Base-by-base conservation (phyloP, 257 asterid genomes). In the Forsythia viridissima region DNA sequence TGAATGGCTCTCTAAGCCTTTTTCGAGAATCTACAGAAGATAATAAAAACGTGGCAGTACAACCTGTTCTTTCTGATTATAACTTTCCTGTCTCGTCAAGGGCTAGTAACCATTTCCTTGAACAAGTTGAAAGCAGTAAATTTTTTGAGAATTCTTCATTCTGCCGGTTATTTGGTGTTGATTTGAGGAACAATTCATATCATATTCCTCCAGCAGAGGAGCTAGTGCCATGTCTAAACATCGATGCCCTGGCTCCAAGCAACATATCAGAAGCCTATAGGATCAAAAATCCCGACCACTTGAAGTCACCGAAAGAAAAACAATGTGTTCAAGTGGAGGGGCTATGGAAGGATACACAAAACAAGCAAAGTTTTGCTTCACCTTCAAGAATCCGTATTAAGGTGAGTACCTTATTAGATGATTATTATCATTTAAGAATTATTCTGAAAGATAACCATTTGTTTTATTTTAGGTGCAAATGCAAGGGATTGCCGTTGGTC, bases 401-500 rank as follows among this genome's bases (percentile, higher is more conserved):
- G 96, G 97, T 30, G 34, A 30, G 34, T 30, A 30, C 34, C 34
- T 30, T 30, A 30, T 30, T 30, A 30, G 2, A 30, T 1, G 34
- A 30, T 30, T 0, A 30, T 30, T 30, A 30, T 30, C 1, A 30
- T 30, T 30, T 30, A 30, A 30, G 52, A 44, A 44, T 44, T 10
- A 44, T 10, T 44, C 75, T 68, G 52, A 37, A 12, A 70, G 55
- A 72, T 24, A 24, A 71, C n/a, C 59, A 11, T 38, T 72, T 13
- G 6, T 38, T 57, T 18, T 51, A 18, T 15, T 72, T n/a, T 81
- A 93, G 98, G 98, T 93, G 71, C 97, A 90, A 88, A 93, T 90
- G 97, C 91, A 91, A 81, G 98, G 97, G 80, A 80, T 85, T 46
- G 85, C 97, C 21, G 93, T 93, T 51, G 98, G 97, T n/a, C 92